Evolutionary conservation across 305 asterid species (phyloP).

Genomic region (Fraxinus angustifolia): DNA sequence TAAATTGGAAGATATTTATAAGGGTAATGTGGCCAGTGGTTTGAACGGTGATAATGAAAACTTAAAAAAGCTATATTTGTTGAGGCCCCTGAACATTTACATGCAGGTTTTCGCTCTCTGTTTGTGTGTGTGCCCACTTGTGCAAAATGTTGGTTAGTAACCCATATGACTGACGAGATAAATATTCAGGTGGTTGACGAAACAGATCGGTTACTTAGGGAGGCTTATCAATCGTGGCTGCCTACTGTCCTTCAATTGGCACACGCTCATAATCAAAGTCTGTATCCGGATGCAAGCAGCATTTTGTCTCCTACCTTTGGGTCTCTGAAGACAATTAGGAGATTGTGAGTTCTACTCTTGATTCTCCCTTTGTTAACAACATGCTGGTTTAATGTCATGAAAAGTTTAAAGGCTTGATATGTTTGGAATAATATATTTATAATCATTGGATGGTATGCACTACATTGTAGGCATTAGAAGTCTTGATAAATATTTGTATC

Average conservation of each 20-base stretch:
- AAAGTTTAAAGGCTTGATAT: not conserved
- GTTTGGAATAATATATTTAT: not conserved
- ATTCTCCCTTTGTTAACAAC: constrained; percentile 11
- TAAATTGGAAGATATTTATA: not conserved
- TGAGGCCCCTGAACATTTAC: not conserved
- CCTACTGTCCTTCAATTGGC: constrained; percentile 72
- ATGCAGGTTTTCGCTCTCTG: not conserved
- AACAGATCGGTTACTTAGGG: constrained; percentile 86
- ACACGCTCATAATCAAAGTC: constrained; percentile 18
- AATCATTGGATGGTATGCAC: not conserved
- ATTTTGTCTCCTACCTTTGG: constrained; percentile 30
- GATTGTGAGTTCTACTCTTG: constrained; percentile 49
- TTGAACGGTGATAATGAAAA: not conserved
- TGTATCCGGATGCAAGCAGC: not conserved
- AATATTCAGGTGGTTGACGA: constrained; percentile 77
- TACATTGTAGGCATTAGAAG: not conserved
- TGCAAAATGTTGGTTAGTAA: not conserved
- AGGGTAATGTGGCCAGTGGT: not conserved
- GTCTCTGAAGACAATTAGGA: constrained; percentile 66
- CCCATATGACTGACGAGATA: not conserved
- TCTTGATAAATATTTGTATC: not conserved
- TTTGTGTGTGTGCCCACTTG: not conserved
- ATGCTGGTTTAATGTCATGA: constrained; percentile 10
- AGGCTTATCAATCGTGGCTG: constrained; percentile 90
- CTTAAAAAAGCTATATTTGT: not conserved